These are phyloP conservation scores for Anacardium occidentale DNA, from an alignment of 345 rosid species.

Conservation along the genomic window DNA sequence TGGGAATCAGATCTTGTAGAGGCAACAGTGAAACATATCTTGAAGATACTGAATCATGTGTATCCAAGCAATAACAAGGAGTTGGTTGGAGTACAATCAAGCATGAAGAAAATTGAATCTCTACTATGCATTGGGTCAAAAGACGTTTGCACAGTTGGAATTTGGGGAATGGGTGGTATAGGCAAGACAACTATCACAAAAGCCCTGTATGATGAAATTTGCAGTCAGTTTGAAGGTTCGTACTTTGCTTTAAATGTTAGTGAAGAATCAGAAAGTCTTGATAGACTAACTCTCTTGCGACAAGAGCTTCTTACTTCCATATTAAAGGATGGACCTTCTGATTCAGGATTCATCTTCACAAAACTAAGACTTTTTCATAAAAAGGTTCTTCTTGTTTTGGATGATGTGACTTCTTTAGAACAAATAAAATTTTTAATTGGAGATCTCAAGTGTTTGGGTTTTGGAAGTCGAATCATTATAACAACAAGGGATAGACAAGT, in stretches of 20 bases:
- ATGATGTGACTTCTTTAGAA: too few relatives aligned
- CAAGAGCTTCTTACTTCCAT: conserved; percentile 7
- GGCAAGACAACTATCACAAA: too few relatives aligned
- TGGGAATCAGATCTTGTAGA: too few relatives aligned
- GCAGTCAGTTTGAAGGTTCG: conserved; percentile 31
- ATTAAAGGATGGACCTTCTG: too few relatives aligned
- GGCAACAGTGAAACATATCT: neutral
- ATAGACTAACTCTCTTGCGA: neutral
- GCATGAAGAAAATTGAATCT: neutral
- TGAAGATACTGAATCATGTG: conserved; percentile 25
- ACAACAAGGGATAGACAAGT: too few relatives aligned
- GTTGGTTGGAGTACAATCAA: too few relatives aligned
- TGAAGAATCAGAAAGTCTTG: conserved; percentile 8
- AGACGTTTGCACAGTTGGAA: conserved; percentile 28
- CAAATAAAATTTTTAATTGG: too few relatives aligned
- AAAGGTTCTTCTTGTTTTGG: too few relatives aligned
- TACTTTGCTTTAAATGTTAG: conserved; percentile 45
- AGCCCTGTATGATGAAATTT: conserved; percentile 29
- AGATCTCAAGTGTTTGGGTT: too few relatives aligned
- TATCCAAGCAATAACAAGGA: neutral
- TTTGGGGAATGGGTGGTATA: conserved; percentile 38
- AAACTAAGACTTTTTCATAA: too few relatives aligned
- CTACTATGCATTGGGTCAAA: conserved; percentile 11
- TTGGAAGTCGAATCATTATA: too few relatives aligned
- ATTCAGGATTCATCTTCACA: too few relatives aligned